Evolutionary conservation across 768 basidiomycete species (phyloP), one percentile per base, ranked within the genome.

Genomic region (Tylopilus sp.): DNA sequence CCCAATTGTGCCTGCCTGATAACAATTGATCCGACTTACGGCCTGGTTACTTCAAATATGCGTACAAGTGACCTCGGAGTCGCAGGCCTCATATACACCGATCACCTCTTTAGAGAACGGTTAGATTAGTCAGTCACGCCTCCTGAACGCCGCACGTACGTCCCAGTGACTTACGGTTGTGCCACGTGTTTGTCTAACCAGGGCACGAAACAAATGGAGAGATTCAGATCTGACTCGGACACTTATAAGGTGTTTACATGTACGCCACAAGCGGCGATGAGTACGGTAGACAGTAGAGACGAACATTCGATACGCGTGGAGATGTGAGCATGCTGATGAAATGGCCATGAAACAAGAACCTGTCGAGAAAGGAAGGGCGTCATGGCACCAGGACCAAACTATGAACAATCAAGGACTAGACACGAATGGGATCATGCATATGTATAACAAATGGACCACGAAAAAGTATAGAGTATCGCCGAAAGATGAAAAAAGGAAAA

Each of bases 51-150:
- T n/a, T n/a, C n/a, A n/a, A n/a, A n/a, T n/a, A n/a, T n/a, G n/a
- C n/a, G n/a, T n/a, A n/a, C n/a, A n/a, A n/a, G n/a, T n/a, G n/a
- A n/a, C n/a, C n/a, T n/a, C n/a, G n/a, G n/a, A n/a, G n/a, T n/a
- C 14, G 14, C 33, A 21, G 31, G 16, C 36, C 46, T 26, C 21
- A 24, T n/a, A 53, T 28, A 5, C 34, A 46, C 46, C 59, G 55
- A 61, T 60, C 49, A 34, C 48, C 54, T 45, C 52, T 46, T 28
- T 25, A 14, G 28, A 33, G 25, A 38, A 37, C 40, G 28, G 24
- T 17, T 30, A 28, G 30, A 40, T 49, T 25, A 49, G 36, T 12
- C 12, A 48, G 29, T 31, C 43, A n/a, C 37, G 24, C 44, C 12
- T 19, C 36, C 19, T 6, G 33, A 34, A 42, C 25, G 45, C 24